Conservation (phyloP, 352 stramenopile genomes). For the Phytophthora constricta region DNA sequence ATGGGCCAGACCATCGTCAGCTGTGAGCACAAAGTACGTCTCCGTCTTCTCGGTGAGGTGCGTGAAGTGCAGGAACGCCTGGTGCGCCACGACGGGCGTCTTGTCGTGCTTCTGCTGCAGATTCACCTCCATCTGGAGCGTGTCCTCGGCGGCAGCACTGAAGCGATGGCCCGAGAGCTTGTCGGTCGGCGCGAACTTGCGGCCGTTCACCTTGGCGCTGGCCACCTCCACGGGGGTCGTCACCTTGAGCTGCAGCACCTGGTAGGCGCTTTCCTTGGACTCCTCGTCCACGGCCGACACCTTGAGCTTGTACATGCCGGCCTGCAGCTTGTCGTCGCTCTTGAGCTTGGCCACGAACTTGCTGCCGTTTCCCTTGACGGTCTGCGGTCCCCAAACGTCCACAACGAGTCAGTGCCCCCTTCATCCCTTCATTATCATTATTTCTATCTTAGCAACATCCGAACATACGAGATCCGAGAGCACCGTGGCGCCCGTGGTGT, state of each 20-base stretch:
- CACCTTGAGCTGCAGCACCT: conserved; percentile 82
- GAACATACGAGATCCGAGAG: conserved; percentile 58
- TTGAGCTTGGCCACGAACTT: conserved; percentile 61
- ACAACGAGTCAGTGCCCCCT: neutral
- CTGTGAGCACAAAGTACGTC: conserved; percentile 79
- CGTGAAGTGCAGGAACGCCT: conserved; percentile 82
- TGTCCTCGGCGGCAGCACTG: conserved; percentile 65
- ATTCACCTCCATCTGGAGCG: conserved; percentile 61
- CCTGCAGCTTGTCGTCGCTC: conserved; percentile 50
- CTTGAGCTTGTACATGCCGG: conserved; percentile 87
- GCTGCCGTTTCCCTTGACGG: conserved; percentile 64
- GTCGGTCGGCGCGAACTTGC: conserved; percentile 54
- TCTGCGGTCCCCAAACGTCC: conserved; percentile 31
- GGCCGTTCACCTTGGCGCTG: conserved; percentile 62
- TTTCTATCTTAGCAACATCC: no score
- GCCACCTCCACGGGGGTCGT: conserved; percentile 67
- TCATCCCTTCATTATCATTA: neutral
- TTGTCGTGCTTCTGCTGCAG: conserved; percentile 68
- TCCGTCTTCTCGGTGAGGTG: conserved; percentile 59
- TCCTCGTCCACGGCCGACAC: conserved; percentile 51
- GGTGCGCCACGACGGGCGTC: conserved; percentile 64
- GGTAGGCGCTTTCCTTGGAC: conserved; percentile 53
- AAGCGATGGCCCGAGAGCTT: conserved; percentile 61
- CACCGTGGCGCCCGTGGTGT: conserved; percentile 64
- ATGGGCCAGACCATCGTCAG: conserved; percentile 46